Evolutionary conservation across 208 protist species (phyloP), one percentile per base, ranked within the genome.

Genomic region (Acanthamoeba lenticulata): DNA sequence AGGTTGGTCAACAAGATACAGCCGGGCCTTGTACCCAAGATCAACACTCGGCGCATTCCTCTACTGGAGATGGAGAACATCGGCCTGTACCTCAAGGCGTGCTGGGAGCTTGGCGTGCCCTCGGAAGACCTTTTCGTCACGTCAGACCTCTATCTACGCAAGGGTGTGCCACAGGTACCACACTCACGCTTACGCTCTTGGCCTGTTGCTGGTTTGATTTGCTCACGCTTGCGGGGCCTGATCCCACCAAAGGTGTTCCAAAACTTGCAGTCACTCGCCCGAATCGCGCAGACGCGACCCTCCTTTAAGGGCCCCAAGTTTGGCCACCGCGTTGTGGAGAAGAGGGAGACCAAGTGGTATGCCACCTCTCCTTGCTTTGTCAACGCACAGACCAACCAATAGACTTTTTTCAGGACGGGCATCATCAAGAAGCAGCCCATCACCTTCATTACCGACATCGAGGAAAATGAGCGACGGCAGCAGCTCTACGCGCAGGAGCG

Each of bases 31-130:
- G 94, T 96, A 27, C 86, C 89, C 29, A 95, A 95, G 79, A 86
- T 96, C 4, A 96, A 96, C 94, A 67, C 40, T 5, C 62, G 60
- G n/a, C 47, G 83, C 36, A 94, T 95, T 44, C 47, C 95, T 38
- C 79, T 96, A 11, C 86, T 96, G 29, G 74, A 96, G n/a, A 95
- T 96, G 38, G 95, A 96, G 29, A 96, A 96, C 72, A 95, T 96
- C 15, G 72, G 83, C 44, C 49, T 95, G 9, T 96, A 96, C 38
- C 34, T 96, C 13, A 94, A 95, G 34, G 95, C 95, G 29, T 96
- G 95, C 42, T 96, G 95, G 95, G 92, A 94, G 44, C 65, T 96
- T 29, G 94, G 94, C 40, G 57, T 96, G 24, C 79, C 90, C 32
- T 88, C 79, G 3, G 74, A 55, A 15, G 88, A 95, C 55, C 40